Percentiles rank a stretch among this genome's conserved stretches.
These are phyloP conservation scores for Rosa persica DNA, from an alignment of 306 rosid species.

Conservation along the genomic window DNA sequence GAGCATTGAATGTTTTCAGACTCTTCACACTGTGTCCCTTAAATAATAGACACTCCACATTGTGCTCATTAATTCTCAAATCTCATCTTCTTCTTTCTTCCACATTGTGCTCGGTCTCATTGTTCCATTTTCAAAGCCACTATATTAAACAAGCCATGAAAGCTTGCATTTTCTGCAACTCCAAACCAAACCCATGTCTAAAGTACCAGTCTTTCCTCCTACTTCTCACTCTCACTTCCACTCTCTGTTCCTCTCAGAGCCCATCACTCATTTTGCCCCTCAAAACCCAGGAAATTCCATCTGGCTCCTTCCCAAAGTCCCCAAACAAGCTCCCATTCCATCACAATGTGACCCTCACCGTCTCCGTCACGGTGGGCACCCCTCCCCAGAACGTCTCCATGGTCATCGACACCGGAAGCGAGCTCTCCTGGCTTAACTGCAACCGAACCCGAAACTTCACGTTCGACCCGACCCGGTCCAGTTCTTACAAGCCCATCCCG, in stretches of 20 bases:
- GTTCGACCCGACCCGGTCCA: conserved; percentile 52
- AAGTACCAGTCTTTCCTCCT: conserved; percentile 26
- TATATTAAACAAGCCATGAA: conserved; percentile 34
- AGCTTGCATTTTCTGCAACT: conserved; percentile 21
- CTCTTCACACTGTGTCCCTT: conserved; percentile 6
- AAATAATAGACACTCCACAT: conserved; percentile 11
- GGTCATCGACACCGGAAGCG: conserved; percentile 89
- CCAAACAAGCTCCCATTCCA: conserved; percentile 76
- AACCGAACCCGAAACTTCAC: conserved; percentile 33
- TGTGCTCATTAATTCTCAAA: conserved; percentile 3
- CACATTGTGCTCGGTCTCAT: not conserved
- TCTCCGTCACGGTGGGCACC: conserved; percentile 65
- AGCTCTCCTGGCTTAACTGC: conserved; percentile 86
- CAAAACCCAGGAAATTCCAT: conserved; percentile 59
- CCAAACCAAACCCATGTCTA: conserved; percentile 23
- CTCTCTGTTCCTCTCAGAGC: conserved; percentile 11
- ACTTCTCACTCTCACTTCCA: conserved; percentile 20
- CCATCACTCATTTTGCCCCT: conserved; percentile 55
- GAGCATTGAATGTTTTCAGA: not conserved
- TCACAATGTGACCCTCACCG: conserved; percentile 68
- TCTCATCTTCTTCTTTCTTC: not conserved
- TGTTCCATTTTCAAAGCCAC: not conserved
- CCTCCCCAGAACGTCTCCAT: conserved; percentile 85
- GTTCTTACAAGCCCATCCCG: conserved; percentile 47
- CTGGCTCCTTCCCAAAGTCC: conserved; percentile 54